Percentiles rank a stretch among this genome's conserved stretches.
phyloP scores from a whole-genome alignment of 169 alveolate species.

The Toxoplasma gondii region DNA sequence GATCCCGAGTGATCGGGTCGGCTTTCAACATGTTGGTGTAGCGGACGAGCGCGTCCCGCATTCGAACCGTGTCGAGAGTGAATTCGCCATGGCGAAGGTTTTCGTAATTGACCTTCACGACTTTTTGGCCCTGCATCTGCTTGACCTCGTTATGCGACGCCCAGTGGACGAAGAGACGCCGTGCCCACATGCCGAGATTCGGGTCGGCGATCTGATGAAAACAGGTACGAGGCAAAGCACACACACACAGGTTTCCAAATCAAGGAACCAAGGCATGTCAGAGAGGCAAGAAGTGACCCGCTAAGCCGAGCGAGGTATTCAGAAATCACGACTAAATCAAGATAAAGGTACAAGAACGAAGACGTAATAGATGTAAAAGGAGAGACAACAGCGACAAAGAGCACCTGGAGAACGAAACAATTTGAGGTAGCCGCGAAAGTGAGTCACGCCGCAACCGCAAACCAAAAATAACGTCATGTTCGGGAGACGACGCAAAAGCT shows the following conservation, averaged over 20 bases:
- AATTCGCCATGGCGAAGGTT: neutral
- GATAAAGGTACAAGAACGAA: too few species aligned
- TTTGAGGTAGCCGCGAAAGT: neutral
- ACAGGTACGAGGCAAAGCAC: neutral
- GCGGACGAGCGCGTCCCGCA: slow-evolving; percentile 35
- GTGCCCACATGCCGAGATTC: slow-evolving; percentile 14
- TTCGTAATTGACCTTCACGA: neutral
- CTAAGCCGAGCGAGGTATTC: too few species aligned
- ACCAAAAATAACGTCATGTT: neutral
- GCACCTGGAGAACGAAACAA: too few species aligned
- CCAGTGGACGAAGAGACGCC: slow-evolving; percentile 17
- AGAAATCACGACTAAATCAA: too few species aligned
- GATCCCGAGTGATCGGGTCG: slow-evolving; percentile 9
- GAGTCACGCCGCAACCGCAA: neutral
- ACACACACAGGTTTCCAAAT: neutral
- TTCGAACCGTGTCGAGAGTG: neutral
- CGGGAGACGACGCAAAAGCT: too few species aligned
- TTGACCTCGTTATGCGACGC: neutral
- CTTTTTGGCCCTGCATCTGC: neutral
- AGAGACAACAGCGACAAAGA: too few species aligned
- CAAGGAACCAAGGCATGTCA: too few species aligned
- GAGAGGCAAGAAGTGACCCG: too few species aligned
- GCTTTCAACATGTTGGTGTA: slow-evolving; percentile 21
- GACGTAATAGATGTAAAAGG: too few species aligned
- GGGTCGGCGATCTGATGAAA: neutral